These are phyloP conservation scores for Polytolypa hystricis DNA, from an alignment of 2,329 filamentous ascomycete genomes.

Conservation along the genomic window DNA sequence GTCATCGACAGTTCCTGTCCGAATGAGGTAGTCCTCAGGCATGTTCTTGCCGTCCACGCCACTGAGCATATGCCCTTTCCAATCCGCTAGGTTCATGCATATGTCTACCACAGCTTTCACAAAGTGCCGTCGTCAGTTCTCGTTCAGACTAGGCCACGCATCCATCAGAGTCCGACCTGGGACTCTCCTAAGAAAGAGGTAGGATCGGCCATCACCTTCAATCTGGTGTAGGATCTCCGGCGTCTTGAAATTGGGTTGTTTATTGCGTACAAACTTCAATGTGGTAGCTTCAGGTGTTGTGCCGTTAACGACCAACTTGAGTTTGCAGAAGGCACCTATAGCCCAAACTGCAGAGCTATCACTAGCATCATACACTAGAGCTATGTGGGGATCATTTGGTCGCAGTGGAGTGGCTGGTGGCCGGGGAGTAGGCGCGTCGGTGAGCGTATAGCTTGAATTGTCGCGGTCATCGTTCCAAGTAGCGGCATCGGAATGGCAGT, in stretches of 20 bases:
- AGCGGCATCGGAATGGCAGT: not conserved
- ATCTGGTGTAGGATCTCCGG: slow-evolving; percentile 6
- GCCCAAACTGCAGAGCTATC: slow-evolving; percentile 15
- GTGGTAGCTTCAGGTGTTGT: slow-evolving; percentile 10
- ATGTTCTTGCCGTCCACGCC: slow-evolving; percentile 4
- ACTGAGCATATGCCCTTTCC: slow-evolving; percentile 4
- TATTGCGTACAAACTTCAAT: slow-evolving; percentile 4
- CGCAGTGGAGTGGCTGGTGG: slow-evolving; percentile 8
- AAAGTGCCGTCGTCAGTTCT: slow-evolving; percentile 15
- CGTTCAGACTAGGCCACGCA: slow-evolving; percentile 18
- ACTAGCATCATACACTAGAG: slow-evolving; percentile 15
- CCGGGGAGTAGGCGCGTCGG: not conserved
- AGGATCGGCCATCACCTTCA: slow-evolving; percentile 16
- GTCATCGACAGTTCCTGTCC: slow-evolving; percentile 1
- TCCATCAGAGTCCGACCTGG: slow-evolving; percentile 17
- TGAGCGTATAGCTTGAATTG: not conserved
- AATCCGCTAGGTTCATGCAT: slow-evolving; percentile 1
- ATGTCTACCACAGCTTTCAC: slow-evolving; percentile 11
- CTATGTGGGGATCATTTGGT: slow-evolving; percentile 10
- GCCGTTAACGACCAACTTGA: slow-evolving; percentile 8
- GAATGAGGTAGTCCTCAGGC: slow-evolving; percentile 5
- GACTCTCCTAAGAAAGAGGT: slow-evolving; percentile 16
- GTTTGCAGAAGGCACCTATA: slow-evolving; percentile 16
- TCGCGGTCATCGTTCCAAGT: not conserved
- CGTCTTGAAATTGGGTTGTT: slow-evolving; percentile 1